Evolutionary conservation across 768 basidiomycete genomes (phyloP).

Genomic region (Boletus reticulatus): DNA sequence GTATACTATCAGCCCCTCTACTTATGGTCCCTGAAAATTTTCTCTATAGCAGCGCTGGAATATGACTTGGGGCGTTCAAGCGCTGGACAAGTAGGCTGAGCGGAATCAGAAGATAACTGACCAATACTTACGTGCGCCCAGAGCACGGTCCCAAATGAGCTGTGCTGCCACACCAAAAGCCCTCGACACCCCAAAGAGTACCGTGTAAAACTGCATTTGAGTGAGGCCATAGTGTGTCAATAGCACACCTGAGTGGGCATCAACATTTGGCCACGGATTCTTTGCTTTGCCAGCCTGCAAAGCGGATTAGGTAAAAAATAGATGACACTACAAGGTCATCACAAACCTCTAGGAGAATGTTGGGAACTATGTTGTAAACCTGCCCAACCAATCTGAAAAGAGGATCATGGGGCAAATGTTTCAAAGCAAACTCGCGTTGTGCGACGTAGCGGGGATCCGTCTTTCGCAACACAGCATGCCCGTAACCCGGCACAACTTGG

Average conservation of each 20-base stretch:
- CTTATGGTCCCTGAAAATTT: slow-evolving; percentile 59
- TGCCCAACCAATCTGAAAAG: slow-evolving; percentile 94
- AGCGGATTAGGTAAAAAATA: neutral
- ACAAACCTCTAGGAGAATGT: slow-evolving; percentile 78
- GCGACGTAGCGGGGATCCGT: slow-evolving; percentile 92
- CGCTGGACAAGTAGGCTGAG: slow-evolving; percentile 38
- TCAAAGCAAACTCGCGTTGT: slow-evolving; percentile 85
- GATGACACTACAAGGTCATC: neutral
- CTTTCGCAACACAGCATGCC: slow-evolving; percentile 84
- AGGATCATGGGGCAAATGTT: slow-evolving; percentile 83
- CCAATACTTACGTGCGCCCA: slow-evolving; percentile 74
- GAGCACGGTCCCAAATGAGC: slow-evolving; percentile 90
- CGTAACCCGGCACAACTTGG: slow-evolving; percentile 92
- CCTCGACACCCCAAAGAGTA: slow-evolving; percentile 95
- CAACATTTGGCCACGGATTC: slow-evolving; percentile 97
- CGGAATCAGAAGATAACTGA: neutral
- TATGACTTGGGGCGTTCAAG: slow-evolving; percentile 92
- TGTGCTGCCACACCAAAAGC: slow-evolving; percentile 89
- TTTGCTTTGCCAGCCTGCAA: slow-evolving; percentile 83
- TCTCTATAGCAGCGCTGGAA: slow-evolving; percentile 75
- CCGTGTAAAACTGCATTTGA: slow-evolving; percentile 96
- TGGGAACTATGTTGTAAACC: slow-evolving; percentile 84
- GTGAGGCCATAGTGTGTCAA: slow-evolving; percentile 82
- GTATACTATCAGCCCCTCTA: slow-evolving; percentile 1
- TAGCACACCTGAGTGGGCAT: slow-evolving; percentile 92